Evolutionary conservation across 306 rosid genomes (phyloP).

Genomic region (Fagus sylvatica): DNA sequence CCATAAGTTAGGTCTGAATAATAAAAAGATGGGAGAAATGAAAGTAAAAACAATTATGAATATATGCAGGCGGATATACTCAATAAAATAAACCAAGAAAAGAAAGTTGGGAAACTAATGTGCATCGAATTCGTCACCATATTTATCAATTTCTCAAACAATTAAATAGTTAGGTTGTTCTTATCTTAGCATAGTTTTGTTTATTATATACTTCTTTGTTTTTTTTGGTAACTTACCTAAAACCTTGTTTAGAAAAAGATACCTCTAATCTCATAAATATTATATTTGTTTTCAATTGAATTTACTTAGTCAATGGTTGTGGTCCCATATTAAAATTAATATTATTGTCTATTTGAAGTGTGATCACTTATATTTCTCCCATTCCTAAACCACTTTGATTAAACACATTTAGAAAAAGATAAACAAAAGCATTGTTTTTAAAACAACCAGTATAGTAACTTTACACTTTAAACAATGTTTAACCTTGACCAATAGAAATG

Average conservation of each 20-base stretch:
- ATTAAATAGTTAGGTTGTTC: conserved; percentile 32
- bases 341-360: conserved; percentile 22
- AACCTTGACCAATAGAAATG: background rate
- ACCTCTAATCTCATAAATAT: conserved; percentile 29
- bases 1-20: conserved; percentile 14
- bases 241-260: conserved; percentile 32
- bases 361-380: conserved; percentile 21
- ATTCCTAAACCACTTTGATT: conserved; percentile 19
- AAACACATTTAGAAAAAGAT: conserved; percentile 1
- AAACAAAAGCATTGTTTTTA: background rate
- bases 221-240: conserved; percentile 29
- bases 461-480: background rate
- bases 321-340: conserved; percentile 27
- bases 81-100: conserved; percentile 21
- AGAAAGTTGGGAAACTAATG: conserved; percentile 40
- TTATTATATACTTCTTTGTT: conserved; percentile 22
- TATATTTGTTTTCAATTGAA: conserved; percentile 20
- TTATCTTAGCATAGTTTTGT: conserved; percentile 40
- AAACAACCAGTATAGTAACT: background rate
- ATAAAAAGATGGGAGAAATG: conserved; percentile 5
- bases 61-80: conserved; percentile 35
- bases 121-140: conserved; percentile 54
- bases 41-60: conserved; percentile 17
- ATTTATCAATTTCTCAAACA: conserved; percentile 31
- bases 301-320: conserved; percentile 46